Evolutionary conservation across 306 rosid species (phyloP), one percentile per base, ranked within the genome.

Genomic region (Phaseolus lunatus): DNA sequence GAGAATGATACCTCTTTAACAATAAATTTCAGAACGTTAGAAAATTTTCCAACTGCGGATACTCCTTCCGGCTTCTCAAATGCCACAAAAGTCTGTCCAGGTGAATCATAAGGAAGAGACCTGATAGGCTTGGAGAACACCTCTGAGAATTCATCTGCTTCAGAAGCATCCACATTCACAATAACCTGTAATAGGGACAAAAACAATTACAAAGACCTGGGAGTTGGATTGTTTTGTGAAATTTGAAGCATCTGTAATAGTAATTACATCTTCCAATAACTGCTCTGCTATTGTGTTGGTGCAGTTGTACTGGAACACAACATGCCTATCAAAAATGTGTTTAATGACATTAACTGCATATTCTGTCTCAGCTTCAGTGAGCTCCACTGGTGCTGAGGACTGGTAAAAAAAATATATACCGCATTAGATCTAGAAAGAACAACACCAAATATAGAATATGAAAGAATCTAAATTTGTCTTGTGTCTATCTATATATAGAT

Each of bases 341-440:
- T 96, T 96, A 70, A 96, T 92, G 63, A 83, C 97, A 82, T 96
- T 93, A 76, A 96, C 98, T 49, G 99, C 95, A 74, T 93, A 96
- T 86, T 93, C 99, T 14, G 98, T 93, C 89, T 91, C 98, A 50
- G 98, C 90, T 89, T 96, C 98, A 59, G 98, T 91, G 58, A 96
- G 95, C 85, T 96, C 99, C 92, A 96, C 98, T 18, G 96, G 93
- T 85, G 90, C 90, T 71, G 97, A 91, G 84, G 99, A 93, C 99
- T 96, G 90, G 56, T 20, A 81, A 85, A 61, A 85, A 53, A 22
- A 65, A 82, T 66, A 66, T 22, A 77, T 63, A 50, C 49, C 9
- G 13, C n/a, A 69, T 82, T 66, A 39, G 63, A 15, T 22, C 12
- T 33, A 61, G 29, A 66, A 67, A 56, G 67, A 62, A 69, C 77